Evolutionary conservation across 2,329 filamentous ascomycete species (phyloP).

Genomic region (Bisporella sp.): DNA sequence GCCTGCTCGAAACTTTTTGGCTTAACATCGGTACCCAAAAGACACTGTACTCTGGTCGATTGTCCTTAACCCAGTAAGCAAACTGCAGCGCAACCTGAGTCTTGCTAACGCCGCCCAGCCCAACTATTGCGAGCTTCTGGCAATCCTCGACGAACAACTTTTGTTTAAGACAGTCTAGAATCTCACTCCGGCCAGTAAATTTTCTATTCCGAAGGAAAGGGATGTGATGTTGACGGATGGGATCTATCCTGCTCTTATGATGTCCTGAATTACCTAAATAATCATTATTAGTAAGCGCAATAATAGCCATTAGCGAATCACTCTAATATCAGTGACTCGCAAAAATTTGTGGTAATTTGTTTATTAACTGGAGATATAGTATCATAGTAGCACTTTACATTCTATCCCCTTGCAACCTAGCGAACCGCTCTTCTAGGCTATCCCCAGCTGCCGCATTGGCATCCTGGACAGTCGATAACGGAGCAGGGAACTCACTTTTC

Average conservation of each 20-base stretch:
- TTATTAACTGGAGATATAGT: too few relatives aligned
- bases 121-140: conserved; percentile 21
- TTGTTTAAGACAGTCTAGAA: too few relatives aligned
- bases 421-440: too few relatives aligned
- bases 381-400: too few relatives aligned
- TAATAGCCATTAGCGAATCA: neutral
- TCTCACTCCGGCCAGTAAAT: too few relatives aligned
- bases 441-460: too few relatives aligned
- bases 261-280: neutral
- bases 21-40: conserved; percentile 38
- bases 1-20: conserved; percentile 20
- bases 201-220: too few relatives aligned
- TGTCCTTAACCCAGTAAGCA: conserved; percentile 31
- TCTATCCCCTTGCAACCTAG: too few relatives aligned
- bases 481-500: too few relatives aligned
- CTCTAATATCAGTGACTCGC: neutral
- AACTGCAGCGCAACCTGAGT: conserved; percentile 29
- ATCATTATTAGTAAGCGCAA: neutral
- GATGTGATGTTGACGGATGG: too few relatives aligned
- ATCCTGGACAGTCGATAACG: too few relatives aligned
- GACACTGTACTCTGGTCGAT: conserved; percentile 27
- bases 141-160: neutral
- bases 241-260: neutral
- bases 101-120: conserved; percentile 35
- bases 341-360: too few relatives aligned